A percentile compares a stretch with the other conserved stretches of the same genome.
phyloP scores from a whole-genome alignment of 768 basidiomycete species.

The Termitomyces sp. region DNA sequence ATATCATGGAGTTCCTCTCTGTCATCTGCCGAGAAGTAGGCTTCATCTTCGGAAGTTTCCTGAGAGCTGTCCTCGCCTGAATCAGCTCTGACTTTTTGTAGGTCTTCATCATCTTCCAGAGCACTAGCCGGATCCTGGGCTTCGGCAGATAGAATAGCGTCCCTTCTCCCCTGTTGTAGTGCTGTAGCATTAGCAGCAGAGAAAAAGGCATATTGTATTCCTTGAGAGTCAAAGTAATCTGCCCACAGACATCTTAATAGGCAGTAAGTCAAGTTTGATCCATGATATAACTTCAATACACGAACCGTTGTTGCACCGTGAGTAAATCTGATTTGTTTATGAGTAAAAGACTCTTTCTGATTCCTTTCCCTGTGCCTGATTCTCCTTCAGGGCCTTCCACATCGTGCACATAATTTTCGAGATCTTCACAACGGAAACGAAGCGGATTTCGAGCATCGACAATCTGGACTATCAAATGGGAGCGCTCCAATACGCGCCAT shows the following conservation, averaged over 20 bases:
- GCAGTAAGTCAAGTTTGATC: neutral
- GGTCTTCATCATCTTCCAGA: constrained; percentile 5
- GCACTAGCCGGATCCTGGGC: constrained; percentile 8
- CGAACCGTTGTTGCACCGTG: constrained; percentile 77
- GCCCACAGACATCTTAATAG: constrained; percentile 74
- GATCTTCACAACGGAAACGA: constrained; percentile 86
- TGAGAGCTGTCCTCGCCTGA: constrained; percentile 21
- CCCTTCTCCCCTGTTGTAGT: constrained; percentile 67
- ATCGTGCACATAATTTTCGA: constrained; percentile 81
- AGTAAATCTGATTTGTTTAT: constrained; percentile 96
- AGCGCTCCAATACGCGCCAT: constrained; percentile 94
- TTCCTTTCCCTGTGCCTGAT: constrained; percentile 65
- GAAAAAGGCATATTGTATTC: constrained; percentile 84
- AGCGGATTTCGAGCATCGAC: constrained; percentile 95
- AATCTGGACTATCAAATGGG: constrained; percentile 91
- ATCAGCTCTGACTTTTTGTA: constrained; percentile 12
- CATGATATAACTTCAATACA: neutral
- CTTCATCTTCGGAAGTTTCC: constrained; percentile 29
- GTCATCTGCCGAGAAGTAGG: constrained; percentile 48
- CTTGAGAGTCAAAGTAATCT: constrained; percentile 77
- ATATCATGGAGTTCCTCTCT: constrained; percentile 51
- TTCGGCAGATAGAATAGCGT: constrained; percentile 30
- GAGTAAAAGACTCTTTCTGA: constrained; percentile 71
- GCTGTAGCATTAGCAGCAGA: constrained; percentile 87
- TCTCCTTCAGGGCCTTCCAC: constrained; percentile 82